phyloP scores from a whole-genome alignment of 148 eudicot genomes.

The Dysphania ambrosioides region DNA sequence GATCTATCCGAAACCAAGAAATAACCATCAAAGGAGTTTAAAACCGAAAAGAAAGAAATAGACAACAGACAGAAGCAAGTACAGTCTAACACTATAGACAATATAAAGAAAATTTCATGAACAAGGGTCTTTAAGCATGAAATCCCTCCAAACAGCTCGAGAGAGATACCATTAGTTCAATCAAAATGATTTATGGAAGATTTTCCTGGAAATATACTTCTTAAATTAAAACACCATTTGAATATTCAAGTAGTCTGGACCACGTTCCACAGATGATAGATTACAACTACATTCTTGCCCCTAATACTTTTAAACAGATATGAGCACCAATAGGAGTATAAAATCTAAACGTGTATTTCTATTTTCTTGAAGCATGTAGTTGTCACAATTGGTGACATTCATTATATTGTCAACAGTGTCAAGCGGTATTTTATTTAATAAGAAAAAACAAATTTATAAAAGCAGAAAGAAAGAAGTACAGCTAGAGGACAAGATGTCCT shows the following conservation, averaged over 20 bases:
- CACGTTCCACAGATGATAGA: neutral
- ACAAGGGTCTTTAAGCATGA: neutral
- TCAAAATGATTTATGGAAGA: neutral
- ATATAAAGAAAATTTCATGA: neutral
- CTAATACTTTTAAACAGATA: neutral
- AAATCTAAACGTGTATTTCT: neutral
- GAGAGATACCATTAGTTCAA: neutral
- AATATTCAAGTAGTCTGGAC: neutral
- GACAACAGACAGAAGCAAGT: neutral
- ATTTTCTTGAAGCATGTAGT: neutral
- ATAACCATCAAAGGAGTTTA: neutral
- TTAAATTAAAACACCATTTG: neutral
- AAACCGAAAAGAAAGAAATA: neutral
- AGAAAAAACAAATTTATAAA: too few species aligned
- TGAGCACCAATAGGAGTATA: neutral
- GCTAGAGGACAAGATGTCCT: too few species aligned
- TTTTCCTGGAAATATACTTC: neutral
- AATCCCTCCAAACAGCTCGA: slow-evolving; percentile 5
- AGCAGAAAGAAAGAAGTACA: too few species aligned
- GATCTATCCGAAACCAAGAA: slow-evolving; percentile 48
- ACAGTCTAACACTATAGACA: neutral
- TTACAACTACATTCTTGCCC: neutral
- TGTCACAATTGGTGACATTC: neutral
- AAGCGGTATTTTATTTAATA: too few species aligned
- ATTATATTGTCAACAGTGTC: too few species aligned